phyloP scores from a whole-genome alignment of 441 rosid species.

The Pelargonium citronellum region DNA sequence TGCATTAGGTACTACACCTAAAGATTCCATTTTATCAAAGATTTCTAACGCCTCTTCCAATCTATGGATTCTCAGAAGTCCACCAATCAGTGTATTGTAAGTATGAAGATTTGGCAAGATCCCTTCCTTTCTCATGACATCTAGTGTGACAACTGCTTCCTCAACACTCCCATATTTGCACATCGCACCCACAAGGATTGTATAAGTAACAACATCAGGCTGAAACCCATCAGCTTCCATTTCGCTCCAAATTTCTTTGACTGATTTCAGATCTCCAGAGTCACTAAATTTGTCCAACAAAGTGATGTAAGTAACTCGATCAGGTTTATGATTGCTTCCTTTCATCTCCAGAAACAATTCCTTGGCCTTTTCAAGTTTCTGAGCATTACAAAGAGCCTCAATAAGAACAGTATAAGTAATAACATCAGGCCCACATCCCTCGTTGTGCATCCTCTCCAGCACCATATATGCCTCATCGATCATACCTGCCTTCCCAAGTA shows the following conservation, averaged over 20 bases:
- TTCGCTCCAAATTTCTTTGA: constrained; percentile 70
- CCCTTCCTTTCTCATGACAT: constrained; percentile 60
- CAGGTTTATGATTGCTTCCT: constrained; percentile 67
- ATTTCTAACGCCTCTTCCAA: constrained; percentile 56
- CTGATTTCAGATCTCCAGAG: constrained; percentile 51
- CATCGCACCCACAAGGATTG: constrained; percentile 68
- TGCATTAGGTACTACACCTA: constrained; percentile 64
- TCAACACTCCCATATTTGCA: constrained; percentile 57
- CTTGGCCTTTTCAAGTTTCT: constrained; percentile 57
- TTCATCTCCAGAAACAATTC: constrained; percentile 67
- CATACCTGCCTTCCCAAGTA: constrained; percentile 76
- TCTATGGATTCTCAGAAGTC: constrained; percentile 56
- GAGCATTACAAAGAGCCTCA: constrained; percentile 73
- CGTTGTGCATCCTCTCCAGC: constrained; percentile 74
- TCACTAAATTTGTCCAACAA: constrained; percentile 75
- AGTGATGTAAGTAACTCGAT: constrained; percentile 75
- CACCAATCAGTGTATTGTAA: constrained; percentile 71
- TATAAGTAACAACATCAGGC: constrained; percentile 74
- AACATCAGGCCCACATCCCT: constrained; percentile 86
- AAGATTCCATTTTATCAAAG: constrained; percentile 51
- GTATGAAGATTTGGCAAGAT: constrained; percentile 74
- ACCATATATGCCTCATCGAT: constrained; percentile 59
- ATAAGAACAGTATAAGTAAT: constrained; percentile 82
- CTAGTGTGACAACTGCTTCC: constrained; percentile 59
- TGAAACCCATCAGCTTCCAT: constrained; percentile 80